Evolutionary conservation across 176 grass and related monocot genomes (phyloP).

Genomic region (Hordeum vulgare): DNA sequence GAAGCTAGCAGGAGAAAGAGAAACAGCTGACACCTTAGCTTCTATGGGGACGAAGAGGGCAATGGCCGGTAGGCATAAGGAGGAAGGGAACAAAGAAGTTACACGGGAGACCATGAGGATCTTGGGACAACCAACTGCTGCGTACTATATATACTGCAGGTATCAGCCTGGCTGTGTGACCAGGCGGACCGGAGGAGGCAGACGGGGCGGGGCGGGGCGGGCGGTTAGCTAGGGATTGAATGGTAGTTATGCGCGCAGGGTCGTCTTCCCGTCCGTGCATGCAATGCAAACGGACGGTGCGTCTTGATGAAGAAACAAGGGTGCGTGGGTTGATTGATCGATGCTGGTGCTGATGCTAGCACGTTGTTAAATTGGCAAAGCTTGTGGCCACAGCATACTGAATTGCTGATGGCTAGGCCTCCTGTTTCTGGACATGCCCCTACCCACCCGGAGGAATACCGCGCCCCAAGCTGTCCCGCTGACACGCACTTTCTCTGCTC

Average conservation of each 20-base stretch:
- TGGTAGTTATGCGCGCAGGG: constrained; percentile 51
- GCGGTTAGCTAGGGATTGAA: constrained; percentile 83
- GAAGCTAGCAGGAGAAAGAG: neutral
- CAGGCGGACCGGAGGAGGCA: neutral
- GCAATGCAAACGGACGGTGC: neutral
- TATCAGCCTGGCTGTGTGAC: neutral
- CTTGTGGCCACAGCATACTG: neutral
- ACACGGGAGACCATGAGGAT: constrained; percentile 13
- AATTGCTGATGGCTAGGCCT: neutral
- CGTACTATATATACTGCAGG: neutral
- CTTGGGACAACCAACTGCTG: neutral
- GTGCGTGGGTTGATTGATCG: neutral
- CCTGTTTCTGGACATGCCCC: neutral
- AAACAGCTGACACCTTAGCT: neutral
- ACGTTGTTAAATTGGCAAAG: neutral
- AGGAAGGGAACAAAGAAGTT: constrained; percentile 57
- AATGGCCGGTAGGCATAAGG: constrained; percentile 39
- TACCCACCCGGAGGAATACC: neutral
- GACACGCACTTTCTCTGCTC: neutral
- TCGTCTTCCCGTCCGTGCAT: too few species aligned
- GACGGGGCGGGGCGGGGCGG: constrained; percentile 12
- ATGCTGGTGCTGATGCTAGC: neutral
- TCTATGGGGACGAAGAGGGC: neutral
- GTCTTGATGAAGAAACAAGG: constrained; percentile 9
- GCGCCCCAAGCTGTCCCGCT: neutral